These are phyloP conservation scores for Huntiella decipiens DNA, from an alignment of 2,329 filamentous ascomycete species.

Conservation along the genomic window DNA sequence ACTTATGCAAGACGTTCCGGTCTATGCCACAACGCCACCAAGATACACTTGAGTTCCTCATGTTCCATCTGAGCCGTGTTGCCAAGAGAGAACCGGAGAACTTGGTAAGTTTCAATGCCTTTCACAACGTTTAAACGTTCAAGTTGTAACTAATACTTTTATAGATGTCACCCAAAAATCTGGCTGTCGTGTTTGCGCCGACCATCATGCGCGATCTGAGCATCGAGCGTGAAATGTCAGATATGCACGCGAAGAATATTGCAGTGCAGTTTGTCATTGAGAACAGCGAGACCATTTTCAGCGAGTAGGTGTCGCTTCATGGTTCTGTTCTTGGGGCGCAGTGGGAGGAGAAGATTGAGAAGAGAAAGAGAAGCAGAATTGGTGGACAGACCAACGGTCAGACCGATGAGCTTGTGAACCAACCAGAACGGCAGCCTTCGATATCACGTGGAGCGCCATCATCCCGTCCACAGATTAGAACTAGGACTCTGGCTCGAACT, in stretches of 20 bases:
- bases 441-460: not conserved
- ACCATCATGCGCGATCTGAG: constrained; percentile 89
- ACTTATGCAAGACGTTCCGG: constrained; percentile 55
- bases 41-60: constrained; percentile 79
- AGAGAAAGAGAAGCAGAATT: not conserved
- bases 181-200: constrained; percentile 92
- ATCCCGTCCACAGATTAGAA: not conserved
- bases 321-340: constrained; percentile 5
- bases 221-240: constrained; percentile 84
- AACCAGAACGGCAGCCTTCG: constrained; percentile 1
- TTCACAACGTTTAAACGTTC: not conserved
- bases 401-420: not conserved
- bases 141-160: not conserved
- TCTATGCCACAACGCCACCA: constrained; percentile 67
- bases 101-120: constrained; percentile 34
- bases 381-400: not conserved
- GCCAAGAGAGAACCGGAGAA: constrained; percentile 70
- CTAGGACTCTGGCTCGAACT: not conserved
- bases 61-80: constrained; percentile 82
- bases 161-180: constrained; percentile 87
- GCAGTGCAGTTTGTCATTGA: constrained; percentile 88
- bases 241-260: constrained; percentile 83
- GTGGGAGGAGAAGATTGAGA: not conserved
- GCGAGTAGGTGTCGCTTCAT: constrained; percentile 19
- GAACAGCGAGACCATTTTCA: constrained; percentile 67